Base-by-base conservation (phyloP, 2,329 filamentous ascomycete genomes). In the Orbilia quercus region DNA sequence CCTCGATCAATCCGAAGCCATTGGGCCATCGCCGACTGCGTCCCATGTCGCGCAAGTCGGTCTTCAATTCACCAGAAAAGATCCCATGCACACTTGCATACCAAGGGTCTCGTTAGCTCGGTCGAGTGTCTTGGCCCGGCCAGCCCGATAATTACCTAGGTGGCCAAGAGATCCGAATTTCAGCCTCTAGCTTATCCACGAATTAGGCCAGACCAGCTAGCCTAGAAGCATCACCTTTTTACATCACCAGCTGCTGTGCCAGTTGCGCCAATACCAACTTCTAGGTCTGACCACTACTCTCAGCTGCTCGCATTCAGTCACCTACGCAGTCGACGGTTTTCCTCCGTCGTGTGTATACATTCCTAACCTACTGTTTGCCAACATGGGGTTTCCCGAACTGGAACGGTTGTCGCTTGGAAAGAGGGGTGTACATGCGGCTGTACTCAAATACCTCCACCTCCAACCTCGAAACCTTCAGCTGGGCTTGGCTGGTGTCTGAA, bases 351-450 rank as follows among this genome's bases (percentile, higher is more conserved):
- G 66, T 63, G 57, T 63, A 42, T 57, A 71, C 66, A 71, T 63
- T 57, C 66, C 66, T 63, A 63, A 63, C 66, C 59, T 50, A 51
- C 53, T 20, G 16, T 16, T 42, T 40, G 23, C 14, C 2, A 54
- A 40, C 66, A 57, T 64, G 58, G 50, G 12, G 36, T 23, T 28
- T 18, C 44, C 66, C 66, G 66, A 72, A 23, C 38, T 45, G 44
- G 45, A 31, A 67, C 54, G 64, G 45, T 44, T 51, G 22, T 34
- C 53, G 48, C 31, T n/a, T 59, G 40, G 36, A 72, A 72, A 59
- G 45, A 59, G 66, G 66, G 25, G 42, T 40, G 58, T 64, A 44
- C 54, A 72, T 59, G 66, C 66, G 66, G 53, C 58, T 64, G 66
- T 53, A 51, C n/a, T 63, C 57, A 71, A 58, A 57, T 42, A 45